Conservation (phyloP, 345 rosid species). For the Ricinus communis region DNA sequence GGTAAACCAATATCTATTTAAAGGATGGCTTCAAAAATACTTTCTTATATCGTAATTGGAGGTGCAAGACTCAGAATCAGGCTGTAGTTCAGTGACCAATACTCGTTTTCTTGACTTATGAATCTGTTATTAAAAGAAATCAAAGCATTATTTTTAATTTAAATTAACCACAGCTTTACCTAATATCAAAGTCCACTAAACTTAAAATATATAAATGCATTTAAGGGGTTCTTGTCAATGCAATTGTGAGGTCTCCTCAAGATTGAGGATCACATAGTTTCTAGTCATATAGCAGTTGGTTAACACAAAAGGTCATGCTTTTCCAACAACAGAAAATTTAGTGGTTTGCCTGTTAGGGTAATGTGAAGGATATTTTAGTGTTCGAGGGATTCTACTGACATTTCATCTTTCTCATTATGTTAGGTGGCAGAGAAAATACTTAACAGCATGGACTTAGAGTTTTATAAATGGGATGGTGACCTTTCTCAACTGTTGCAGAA, state of each 20-base stretch:
- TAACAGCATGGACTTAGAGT: constrained; percentile 60
- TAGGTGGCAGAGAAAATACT: constrained; percentile 78
- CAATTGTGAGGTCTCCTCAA: neutral
- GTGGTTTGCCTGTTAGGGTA: neutral
- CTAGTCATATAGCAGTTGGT: neutral
- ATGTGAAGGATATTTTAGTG: constrained; percentile 4
- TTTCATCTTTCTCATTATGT: neutral
- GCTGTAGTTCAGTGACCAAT: neutral
- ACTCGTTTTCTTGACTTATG: neutral
- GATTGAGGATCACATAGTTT: neutral
- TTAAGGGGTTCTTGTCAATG: neutral
- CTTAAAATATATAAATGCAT: neutral
- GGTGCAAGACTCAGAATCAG: neutral
- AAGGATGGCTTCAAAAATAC: neutral
- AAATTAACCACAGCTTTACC: too few relatives aligned
- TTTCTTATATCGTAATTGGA: neutral
- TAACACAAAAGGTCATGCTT: neutral
- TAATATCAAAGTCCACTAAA: too few relatives aligned
- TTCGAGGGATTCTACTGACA: neutral
- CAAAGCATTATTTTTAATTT: neutral
- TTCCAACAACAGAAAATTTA: neutral
- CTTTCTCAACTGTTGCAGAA: constrained; percentile 72
- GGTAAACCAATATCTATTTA: constrained; percentile 39
- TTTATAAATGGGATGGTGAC: constrained; percentile 91
- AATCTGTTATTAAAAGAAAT: too few relatives aligned